phyloP scores from a whole-genome alignment of 305 asterid species.

The Fraxinus floribunda region DNA sequence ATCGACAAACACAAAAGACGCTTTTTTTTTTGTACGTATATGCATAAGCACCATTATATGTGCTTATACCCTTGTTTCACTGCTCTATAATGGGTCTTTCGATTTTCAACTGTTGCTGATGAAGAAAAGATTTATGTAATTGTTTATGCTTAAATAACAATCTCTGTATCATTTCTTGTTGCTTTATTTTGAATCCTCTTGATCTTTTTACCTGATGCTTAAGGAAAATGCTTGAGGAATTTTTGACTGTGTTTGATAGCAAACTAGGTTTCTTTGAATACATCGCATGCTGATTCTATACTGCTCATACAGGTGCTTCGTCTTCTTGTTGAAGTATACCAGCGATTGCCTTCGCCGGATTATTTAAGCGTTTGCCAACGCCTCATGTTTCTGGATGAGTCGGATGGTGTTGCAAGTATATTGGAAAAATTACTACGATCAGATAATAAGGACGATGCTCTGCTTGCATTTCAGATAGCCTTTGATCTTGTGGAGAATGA shows the following conservation, averaged over 20 bases:
- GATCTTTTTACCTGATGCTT: background rate
- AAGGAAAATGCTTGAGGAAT: background rate
- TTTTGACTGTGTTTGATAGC: background rate
- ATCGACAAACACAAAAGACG: background rate
- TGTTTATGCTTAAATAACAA: background rate
- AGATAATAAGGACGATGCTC: constrained; percentile 70
- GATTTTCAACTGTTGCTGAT: background rate
- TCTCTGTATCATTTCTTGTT: background rate
- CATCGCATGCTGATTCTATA: background rate
- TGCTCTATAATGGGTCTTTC: background rate
- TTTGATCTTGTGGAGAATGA: constrained; percentile 97
- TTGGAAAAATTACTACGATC: constrained; percentile 78
- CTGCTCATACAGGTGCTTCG: constrained; percentile 60
- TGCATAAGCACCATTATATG: background rate
- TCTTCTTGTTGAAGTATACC: constrained; percentile 82
- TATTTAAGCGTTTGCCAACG: constrained; percentile 94
- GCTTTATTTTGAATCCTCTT: background rate
- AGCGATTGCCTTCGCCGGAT: constrained; percentile 86
- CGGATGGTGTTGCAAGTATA: constrained; percentile 72
- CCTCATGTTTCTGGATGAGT: constrained; percentile 89
- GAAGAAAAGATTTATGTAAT: background rate
- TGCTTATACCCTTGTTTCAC: background rate
- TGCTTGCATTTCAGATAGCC: constrained; percentile 93
- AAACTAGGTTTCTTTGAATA: background rate
- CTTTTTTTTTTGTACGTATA: background rate